Evolutionary conservation across 192 early-diverging fungal species (phyloP).

Genomic region (Diversispora epigaea): DNA sequence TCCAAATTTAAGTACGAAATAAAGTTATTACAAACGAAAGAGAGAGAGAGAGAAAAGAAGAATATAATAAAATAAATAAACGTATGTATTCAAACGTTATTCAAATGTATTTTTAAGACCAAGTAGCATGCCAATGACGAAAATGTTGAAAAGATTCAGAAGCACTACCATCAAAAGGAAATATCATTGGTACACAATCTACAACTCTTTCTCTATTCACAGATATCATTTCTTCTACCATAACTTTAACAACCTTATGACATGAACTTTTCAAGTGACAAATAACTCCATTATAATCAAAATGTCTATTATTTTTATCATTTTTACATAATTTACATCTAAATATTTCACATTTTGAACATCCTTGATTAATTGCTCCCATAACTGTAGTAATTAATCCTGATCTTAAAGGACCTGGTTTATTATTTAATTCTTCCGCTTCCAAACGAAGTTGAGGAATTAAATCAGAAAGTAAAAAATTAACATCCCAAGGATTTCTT

Average conservation of each 20-base stretch:
- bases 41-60: too few species aligned
- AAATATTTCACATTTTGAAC: not conserved
- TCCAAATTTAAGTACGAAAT: too few species aligned
- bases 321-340: not conserved
- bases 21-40: too few species aligned
- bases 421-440: not conserved
- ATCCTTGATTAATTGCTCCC: not conserved
- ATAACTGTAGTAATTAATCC: not conserved
- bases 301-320: not conserved
- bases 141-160: not conserved
- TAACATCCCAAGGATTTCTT: not conserved
- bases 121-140: not conserved
- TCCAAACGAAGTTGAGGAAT: constrained; percentile 18
- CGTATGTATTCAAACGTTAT: too few species aligned
- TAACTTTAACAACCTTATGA: not conserved
- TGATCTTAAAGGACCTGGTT: not conserved
- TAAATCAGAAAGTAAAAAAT: constrained; percentile 1
- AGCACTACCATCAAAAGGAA: not conserved
- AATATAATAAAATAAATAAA: too few species aligned
- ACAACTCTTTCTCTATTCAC: not conserved
- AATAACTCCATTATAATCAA: not conserved
- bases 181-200: not conserved
- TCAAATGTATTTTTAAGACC: not conserved
- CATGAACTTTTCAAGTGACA: not conserved
- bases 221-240: not conserved